Evolutionary conservation across 225 moss, liverwort and hornwort species (phyloP).

Genomic region (Polytrichum formosum): DNA sequence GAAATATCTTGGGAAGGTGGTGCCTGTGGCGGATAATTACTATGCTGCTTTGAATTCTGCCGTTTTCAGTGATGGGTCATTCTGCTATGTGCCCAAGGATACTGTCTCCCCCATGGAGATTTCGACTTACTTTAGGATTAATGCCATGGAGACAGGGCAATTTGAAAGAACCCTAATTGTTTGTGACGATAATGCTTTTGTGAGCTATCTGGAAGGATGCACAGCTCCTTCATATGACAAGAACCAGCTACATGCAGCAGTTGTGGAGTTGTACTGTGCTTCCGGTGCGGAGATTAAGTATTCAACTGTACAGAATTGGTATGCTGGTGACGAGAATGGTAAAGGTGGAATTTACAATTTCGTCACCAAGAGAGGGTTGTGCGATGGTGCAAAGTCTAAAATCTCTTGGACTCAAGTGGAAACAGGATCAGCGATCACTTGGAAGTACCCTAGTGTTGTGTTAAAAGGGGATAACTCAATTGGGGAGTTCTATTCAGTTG

Average conservation of each 20-base stretch:
- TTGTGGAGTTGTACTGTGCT: constrained; percentile 90
- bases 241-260: constrained; percentile 96
- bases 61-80: constrained; percentile 96
- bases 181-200: constrained; percentile 82
- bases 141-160: constrained; percentile 95
- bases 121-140: constrained; percentile 92
- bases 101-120: constrained; percentile 98
- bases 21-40: constrained; percentile 88
- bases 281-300: constrained; percentile 96
- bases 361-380: constrained; percentile 90
- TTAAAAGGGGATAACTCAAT: constrained; percentile 86
- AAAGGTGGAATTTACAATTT: constrained; percentile 92
- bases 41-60: constrained; percentile 93
- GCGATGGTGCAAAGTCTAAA: constrained; percentile 76
- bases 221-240: constrained; percentile 91
- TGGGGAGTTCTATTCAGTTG: constrained; percentile 93
- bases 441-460: constrained; percentile 95
- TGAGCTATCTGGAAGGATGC: constrained; percentile 98
- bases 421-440: constrained; percentile 94
- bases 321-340: constrained; percentile 69
- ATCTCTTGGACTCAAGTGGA: constrained; percentile 99
- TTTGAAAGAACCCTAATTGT: constrained; percentile 91
- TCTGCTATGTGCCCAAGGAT: constrained; percentile 92
- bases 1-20: constrained; percentile 82
- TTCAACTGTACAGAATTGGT: constrained; percentile 98